A percentile compares a stretch with the other conserved stretches of the same genome.
These are phyloP conservation scores for Kurtzmaniella quercitrusa DNA, from an alignment of 1,139 yeast species.

Conservation along the genomic window DNA sequence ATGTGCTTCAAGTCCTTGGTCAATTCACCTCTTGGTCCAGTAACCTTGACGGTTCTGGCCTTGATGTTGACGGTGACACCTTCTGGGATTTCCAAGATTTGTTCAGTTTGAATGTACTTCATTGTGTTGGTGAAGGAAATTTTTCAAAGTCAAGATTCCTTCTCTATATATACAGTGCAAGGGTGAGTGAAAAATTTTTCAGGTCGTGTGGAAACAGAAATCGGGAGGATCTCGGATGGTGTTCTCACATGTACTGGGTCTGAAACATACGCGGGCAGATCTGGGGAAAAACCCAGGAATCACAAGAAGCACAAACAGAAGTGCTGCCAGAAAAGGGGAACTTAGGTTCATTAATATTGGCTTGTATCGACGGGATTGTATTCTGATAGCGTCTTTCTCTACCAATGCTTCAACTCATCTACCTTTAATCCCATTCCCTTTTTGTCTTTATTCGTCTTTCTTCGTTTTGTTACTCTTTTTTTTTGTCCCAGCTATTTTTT, in stretches of 20 bases:
- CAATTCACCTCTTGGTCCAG: slow-evolving; percentile 98
- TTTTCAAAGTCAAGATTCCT: slow-evolving; percentile 3
- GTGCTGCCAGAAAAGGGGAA: too few species aligned
- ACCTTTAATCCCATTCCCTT: too few species aligned
- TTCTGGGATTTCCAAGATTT: slow-evolving; percentile 87
- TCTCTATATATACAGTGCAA: slow-evolving; percentile 2
- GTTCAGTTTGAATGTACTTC: slow-evolving; percentile 96
- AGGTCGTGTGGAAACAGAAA: slow-evolving; percentile 6
- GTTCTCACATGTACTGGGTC: neutral
- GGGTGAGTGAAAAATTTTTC: slow-evolving; percentile 9
- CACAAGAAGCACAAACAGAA: too few species aligned
- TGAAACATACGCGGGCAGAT: neutral
- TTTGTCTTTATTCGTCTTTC: too few species aligned
- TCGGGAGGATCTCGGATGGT: too few species aligned
- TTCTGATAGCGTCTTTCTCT: too few species aligned
- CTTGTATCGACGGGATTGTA: too few species aligned
- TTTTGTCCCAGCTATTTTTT: too few species aligned
- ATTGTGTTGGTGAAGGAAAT: slow-evolving; percentile 33
- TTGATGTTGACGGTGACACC: slow-evolving; percentile 89
- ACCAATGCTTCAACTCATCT: too few species aligned
- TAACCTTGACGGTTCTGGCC: slow-evolving; percentile 85
- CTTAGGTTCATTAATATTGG: too few species aligned
- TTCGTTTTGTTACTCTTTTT: too few species aligned
- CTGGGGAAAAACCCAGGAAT: too few species aligned
- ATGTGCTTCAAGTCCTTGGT: slow-evolving; percentile 91